Evolutionary conservation across 768 basidiomycete species (phyloP).

Genomic region (Suillus luteus): DNA sequence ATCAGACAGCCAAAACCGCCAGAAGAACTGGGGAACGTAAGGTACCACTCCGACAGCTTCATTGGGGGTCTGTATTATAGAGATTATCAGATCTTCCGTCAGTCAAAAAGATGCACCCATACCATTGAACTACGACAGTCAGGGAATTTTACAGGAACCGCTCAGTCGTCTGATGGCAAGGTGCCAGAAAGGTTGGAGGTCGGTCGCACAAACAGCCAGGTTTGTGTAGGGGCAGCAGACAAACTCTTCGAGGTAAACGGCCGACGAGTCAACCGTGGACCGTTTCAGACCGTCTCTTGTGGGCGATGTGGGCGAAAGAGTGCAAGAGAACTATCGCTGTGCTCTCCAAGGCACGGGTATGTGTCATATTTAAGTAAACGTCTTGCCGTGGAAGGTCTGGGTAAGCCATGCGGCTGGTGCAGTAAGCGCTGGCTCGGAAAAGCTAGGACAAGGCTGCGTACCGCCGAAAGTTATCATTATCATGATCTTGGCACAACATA

Average conservation of each 20-base stretch:
- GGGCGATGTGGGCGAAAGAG: neutral
- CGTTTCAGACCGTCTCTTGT: constrained; percentile 1
- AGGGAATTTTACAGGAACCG: neutral
- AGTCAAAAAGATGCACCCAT: neutral
- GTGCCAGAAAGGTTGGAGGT: neutral
- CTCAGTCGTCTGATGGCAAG: too few species aligned
- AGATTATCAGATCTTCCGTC: neutral
- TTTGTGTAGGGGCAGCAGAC: neutral
- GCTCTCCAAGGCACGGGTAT: constrained; percentile 12
- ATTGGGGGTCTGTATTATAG: neutral
- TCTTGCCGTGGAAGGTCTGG: neutral
- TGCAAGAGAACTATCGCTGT: neutral
- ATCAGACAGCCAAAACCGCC: constrained; percentile 51
- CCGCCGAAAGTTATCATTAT: too few species aligned
- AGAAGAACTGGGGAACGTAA: constrained; percentile 49
- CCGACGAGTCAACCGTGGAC: constrained; percentile 4
- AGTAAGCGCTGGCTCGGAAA: neutral
- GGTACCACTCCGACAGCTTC: constrained; percentile 29
- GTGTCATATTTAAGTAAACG: constrained; percentile 8
- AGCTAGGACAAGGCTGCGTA: neutral
- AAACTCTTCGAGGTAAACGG: neutral
- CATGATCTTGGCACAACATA: neutral
- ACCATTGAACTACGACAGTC: neutral
- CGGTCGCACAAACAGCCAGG: constrained; percentile 2
- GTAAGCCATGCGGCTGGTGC: neutral